A percentile compares a stretch with the other conserved stretches of the same genome.
Conservation (phyloP, 1,139 yeast genomes). For the Saccharomyces hybrid region DNA sequence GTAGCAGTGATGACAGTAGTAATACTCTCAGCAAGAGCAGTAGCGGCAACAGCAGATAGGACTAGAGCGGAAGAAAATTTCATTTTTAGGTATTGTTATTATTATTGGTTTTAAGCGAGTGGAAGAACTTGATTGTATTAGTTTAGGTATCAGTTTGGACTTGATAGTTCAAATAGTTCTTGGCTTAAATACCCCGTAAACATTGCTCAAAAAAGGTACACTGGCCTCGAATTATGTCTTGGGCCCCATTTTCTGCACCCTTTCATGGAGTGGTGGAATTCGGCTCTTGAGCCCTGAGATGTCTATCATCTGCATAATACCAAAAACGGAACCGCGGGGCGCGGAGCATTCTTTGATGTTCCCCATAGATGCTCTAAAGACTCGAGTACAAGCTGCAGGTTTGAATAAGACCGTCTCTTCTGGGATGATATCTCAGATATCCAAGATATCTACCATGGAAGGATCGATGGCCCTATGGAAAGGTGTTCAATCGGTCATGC, state of each 20-base stretch:
- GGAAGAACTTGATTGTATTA: background rate
- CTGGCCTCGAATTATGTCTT: background rate
- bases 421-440: too few relatives aligned
- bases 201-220: too few relatives aligned
- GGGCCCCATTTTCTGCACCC: background rate
- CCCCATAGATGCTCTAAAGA: too few relatives aligned
- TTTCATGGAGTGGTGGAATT: background rate
- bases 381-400: too few relatives aligned
- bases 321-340: background rate
- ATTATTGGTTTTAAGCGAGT: background rate
- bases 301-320: background rate
- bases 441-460: too few relatives aligned
- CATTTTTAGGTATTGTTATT: background rate
- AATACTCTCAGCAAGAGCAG: constrained; percentile 7
- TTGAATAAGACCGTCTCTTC: too few relatives aligned
- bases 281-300: background rate
- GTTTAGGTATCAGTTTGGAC: background rate
- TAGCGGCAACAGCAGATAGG: constrained; percentile 4
- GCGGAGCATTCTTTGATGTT: too few relatives aligned
- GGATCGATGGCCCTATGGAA: too few relatives aligned
- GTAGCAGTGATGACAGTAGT: constrained; percentile 6
- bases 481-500: too few relatives aligned
- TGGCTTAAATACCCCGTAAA: background rate
- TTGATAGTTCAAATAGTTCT: background rate
- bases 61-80: constrained; percentile 1